Evolutionary conservation across 116 monocot species (phyloP), one percentile per base, ranked within the genome.

Genomic region (Cymodocea nodosa): DNA sequence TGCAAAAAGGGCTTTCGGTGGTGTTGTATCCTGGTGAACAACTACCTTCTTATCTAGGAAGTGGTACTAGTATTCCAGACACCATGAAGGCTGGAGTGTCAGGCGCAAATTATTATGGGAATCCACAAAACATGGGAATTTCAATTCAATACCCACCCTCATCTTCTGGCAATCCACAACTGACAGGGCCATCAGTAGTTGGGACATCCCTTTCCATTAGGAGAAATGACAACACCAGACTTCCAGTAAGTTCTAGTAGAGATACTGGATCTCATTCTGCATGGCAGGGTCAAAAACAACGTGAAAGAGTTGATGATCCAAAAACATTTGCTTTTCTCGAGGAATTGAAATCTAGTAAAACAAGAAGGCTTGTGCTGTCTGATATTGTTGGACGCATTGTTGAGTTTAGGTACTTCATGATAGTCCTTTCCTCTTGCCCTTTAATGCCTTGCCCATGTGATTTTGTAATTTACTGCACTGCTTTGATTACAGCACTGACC

Each of bases 301-400:
- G 76, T 20, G 84, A 83, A 59, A 82, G 79, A 62, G 35, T 74
- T 66, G 78, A 87, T 73, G 81, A 87, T 44, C 15, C 69, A 36
- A 90, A 80, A 65, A 57, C 68, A 15, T 80, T 63, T 40, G 75
- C 85, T 61, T 90, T 95, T 69, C 83, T 95, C 39, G 90, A 95
- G 49, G 95, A 95, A 71, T 64, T 97, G 23, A 90, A 91, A 66
- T 76, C 83, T 35, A 84, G 71, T 70, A 87, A 85, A 63, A 70
- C 71, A 56, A 77, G 86, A 44, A 71, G 82, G 70, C 81, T 83
- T 64, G 86, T 88, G 68, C 70, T 97, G 56, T 85, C 92, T 50
- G 97, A 91, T 73, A 91, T 97, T 66, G 52, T 75, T 68, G 97
- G 88, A 17, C 82, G 62, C 34, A 83, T 97, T 77, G 83, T 90